Evolutionary conservation across 2,329 filamentous ascomycete species (phyloP), one percentile per base, ranked within the genome.

Genomic region (Ustilaginoidea virens): DNA sequence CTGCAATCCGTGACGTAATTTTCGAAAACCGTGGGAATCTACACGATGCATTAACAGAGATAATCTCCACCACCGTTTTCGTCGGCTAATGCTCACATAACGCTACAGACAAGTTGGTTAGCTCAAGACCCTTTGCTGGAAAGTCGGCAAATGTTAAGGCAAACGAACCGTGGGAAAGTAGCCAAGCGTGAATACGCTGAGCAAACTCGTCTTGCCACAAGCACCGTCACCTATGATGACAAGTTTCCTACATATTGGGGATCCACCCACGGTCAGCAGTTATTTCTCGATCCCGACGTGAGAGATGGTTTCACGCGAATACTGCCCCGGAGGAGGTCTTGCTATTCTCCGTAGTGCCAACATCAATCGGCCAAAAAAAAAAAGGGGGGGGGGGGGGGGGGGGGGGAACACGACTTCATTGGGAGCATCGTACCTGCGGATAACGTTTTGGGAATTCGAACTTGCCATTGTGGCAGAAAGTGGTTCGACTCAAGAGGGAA

Each of bases 1-100:
- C 87, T 72, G 58, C 90, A 98, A 60, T 98, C 90, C 43, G 90
- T 98, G 39, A 98, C 90, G 49, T 98, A 98, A 61, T 98, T 98
- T 52, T 98, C 90, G 56, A 98, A 98, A 21, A 98, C 90, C 26
- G 90, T 98, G 2, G 90, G 90, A 29, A 93, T 86, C 77, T 53
- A 17, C 16, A 7, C 5, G 11, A 11, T 22, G 28, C n/a, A 38
- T 50, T 32, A 48, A 36, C 37, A 39, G 30, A 28, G 27, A 32
- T 19, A 31, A 31, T 17, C 35, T 29, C 13, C 8, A 33, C n/a
- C 18, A 16, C 14, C 25, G 6, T 32, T 29, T 25, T 22, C 32
- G 21, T 14, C 1, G 17, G 12, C 31, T 17, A 23, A 11, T 25
- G 53, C 61, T 63, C 56, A 70, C 66, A 49, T 71, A 74, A 52